Evolutionary conservation across 345 rosid genomes (phyloP).

Genomic region (Salix udensis): DNA sequence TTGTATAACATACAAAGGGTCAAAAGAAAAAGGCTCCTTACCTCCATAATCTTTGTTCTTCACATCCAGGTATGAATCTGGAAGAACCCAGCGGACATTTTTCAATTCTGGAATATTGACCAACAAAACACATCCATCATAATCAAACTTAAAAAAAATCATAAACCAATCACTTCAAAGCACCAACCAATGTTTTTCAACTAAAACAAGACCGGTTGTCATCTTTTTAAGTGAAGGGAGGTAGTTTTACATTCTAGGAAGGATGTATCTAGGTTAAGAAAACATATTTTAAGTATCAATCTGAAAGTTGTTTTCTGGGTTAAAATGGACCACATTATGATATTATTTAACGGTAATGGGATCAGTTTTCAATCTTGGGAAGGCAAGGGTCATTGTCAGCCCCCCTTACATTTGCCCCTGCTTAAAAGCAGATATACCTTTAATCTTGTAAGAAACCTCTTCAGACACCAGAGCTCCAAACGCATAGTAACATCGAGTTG

Average conservation of each 20-base stretch:
- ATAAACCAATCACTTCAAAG: not conserved
- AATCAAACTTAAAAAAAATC: not conserved
- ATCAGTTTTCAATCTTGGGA: not conserved
- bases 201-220: not conserved
- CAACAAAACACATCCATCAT: not conserved
- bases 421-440: constrained; percentile 42
- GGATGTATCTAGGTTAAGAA: not conserved
- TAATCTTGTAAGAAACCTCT: constrained; percentile 64
- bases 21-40: constrained; percentile 15
- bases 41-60: constrained; percentile 96
- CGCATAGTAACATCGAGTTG: constrained; percentile 70
- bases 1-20: not conserved
- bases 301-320: not conserved
- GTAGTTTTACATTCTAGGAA: not conserved
- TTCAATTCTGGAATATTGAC: constrained; percentile 53
- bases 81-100: constrained; percentile 92
- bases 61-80: constrained; percentile 92
- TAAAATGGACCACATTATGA: not conserved
- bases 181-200: not conserved
- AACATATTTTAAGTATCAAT: not conserved
- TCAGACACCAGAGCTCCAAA: constrained; percentile 83
- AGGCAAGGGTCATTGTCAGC: not conserved
- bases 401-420: not conserved
- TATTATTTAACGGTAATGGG: not conserved
- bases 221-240: not conserved